These are phyloP conservation scores for Ascosphaera apis DNA, from an alignment of 2,329 filamentous ascomycete species.

Conservation along the genomic window DNA sequence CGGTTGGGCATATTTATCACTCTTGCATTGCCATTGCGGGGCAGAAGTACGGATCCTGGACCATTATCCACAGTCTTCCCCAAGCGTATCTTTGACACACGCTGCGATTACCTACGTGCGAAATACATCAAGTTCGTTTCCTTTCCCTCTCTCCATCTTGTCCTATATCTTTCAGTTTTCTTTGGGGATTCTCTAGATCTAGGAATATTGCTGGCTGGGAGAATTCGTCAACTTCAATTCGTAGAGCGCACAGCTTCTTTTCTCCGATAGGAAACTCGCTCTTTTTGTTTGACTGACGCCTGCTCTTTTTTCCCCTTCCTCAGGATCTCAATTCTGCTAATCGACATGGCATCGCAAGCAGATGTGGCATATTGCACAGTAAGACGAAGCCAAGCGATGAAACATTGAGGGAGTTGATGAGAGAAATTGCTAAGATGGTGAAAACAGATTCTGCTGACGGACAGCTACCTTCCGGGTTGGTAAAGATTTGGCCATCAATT, in stretches of 20 bases:
- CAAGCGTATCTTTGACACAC: background rate
- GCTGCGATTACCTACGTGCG: background rate
- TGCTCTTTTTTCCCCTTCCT: background rate
- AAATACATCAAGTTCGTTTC: background rate
- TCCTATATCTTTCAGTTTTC: background rate
- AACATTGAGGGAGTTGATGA: background rate
- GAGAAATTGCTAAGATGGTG: background rate
- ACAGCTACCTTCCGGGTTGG: constrained; percentile 77
- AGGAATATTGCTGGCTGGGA: too few species aligned
- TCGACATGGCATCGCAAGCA: constrained; percentile 17
- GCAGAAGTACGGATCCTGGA: background rate
- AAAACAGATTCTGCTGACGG: constrained; percentile 63
- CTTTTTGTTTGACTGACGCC: constrained; percentile 1
- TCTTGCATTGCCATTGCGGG: background rate
- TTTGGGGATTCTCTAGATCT: too few species aligned
- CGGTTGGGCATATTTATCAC: background rate
- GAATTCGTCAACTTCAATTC: too few species aligned
- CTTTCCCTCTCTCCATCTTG: background rate
- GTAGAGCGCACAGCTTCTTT: too few species aligned
- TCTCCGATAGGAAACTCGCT: background rate
- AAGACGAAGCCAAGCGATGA: constrained; percentile 9
- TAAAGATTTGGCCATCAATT: constrained; percentile 3
- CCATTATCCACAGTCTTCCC: background rate
- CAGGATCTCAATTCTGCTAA: background rate
- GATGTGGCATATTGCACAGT: constrained; percentile 46